These are phyloP conservation scores for Exophiala sp. DNA, from an alignment of 2,329 filamentous ascomycete genomes.

Conservation along the genomic window DNA sequence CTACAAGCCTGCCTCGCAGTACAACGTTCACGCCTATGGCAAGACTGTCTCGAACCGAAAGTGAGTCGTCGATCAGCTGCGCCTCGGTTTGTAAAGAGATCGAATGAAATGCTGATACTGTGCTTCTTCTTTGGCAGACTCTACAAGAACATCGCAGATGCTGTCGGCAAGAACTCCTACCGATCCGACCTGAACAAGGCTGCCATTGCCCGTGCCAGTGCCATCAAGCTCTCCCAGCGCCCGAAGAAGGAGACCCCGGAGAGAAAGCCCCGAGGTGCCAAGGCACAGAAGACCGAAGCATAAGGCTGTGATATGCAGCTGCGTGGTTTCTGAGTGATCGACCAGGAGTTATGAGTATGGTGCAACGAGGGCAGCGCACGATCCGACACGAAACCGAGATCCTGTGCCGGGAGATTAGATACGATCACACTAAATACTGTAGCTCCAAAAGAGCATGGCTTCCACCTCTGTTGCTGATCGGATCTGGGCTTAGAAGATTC, in stretches of 20 bases:
- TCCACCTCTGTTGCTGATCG: neutral
- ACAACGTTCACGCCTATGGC: slow-evolving; percentile 62
- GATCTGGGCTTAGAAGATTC: neutral
- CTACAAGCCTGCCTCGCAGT: slow-evolving; percentile 66
- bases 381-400: neutral
- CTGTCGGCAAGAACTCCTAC: slow-evolving; percentile 79
- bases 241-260: slow-evolving; percentile 68
- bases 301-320: slow-evolving; percentile 5
- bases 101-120: slow-evolving; percentile 24
- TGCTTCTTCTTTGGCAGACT: slow-evolving; percentile 50
- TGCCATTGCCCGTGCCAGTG: slow-evolving; percentile 80
- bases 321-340: neutral
- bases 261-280: slow-evolving; percentile 70
- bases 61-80: slow-evolving; percentile 49
- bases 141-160: slow-evolving; percentile 81
- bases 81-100: neutral
- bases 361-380: neutral
- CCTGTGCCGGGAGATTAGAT: neutral
- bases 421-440: neutral
- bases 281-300: slow-evolving; percentile 62
- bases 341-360: neutral
- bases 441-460: neutral
- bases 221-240: slow-evolving; percentile 73
- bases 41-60: slow-evolving; percentile 71
- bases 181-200: slow-evolving; percentile 67